A percentile compares a stretch with the other conserved stretches of the same genome.
phyloP scores from a whole-genome alignment of 2,329 filamentous ascomycete genomes.

The Claviceps monticola region DNA sequence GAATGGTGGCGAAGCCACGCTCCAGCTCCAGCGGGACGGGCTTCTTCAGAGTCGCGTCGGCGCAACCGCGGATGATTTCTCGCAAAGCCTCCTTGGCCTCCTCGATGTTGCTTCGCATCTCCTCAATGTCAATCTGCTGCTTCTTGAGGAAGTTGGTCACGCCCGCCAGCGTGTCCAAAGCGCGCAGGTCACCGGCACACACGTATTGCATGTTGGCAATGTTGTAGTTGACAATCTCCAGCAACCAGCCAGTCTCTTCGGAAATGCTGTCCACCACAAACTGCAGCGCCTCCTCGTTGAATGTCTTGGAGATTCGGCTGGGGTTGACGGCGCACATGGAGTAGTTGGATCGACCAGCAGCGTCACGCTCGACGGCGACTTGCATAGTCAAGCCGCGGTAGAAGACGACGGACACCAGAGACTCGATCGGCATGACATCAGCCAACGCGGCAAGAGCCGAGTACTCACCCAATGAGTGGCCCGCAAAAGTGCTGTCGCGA shows the following conservation, averaged over 20 bases:
- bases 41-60: constrained; percentile 78
- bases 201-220: constrained; percentile 66
- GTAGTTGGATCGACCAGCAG: constrained; percentile 87
- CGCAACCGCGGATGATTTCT: constrained; percentile 81
- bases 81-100: constrained; percentile 82
- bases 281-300: constrained; percentile 93
- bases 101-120: constrained; percentile 78
- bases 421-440: constrained; percentile 99
- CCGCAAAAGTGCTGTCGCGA: constrained; percentile 90
- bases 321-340: constrained; percentile 99
- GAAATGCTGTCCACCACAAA: constrained; percentile 94
- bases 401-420: constrained; percentile 94
- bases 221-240: constrained; percentile 98
- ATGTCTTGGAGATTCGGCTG: constrained; percentile 94
- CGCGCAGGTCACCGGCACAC: constrained; percentile 55
- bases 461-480: constrained; percentile 96
- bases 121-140: constrained; percentile 94
- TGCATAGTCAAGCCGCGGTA: constrained; percentile 99
- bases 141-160: constrained; percentile 92
- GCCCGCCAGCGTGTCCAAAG: constrained; percentile 58
- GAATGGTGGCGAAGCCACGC: constrained; percentile 93
- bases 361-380: constrained; percentile 94
- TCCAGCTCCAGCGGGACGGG: constrained; percentile 78
- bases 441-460: constrained; percentile 90
- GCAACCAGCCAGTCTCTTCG: constrained; percentile 84